Evolutionary conservation across 768 basidiomycete genomes (phyloP).

Genomic region (Suillus luteus): DNA sequence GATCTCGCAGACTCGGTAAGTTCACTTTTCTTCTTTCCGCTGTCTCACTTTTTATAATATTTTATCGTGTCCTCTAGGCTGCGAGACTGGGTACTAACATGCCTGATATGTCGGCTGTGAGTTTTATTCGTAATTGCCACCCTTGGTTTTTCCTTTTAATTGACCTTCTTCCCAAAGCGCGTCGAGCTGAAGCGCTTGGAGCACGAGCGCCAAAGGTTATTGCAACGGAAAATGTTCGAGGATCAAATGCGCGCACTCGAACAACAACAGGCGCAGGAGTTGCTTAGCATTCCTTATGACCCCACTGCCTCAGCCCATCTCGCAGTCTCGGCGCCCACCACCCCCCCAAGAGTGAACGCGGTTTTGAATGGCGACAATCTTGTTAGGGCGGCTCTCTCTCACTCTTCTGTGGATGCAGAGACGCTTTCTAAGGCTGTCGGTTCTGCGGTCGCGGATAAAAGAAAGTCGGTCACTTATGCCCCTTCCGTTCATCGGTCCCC

Average conservation of each 20-base stretch:
- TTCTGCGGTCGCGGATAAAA: constrained; percentile 67
- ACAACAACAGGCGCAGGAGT: constrained; percentile 85
- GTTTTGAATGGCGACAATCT: constrained; percentile 61
- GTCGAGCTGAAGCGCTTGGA: constrained; percentile 84
- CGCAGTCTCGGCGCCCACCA: constrained; percentile 88
- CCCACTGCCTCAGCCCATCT: constrained; percentile 59
- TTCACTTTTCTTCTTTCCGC: constrained; percentile 21
- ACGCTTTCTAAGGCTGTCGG: constrained; percentile 70
- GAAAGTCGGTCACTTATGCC: constrained; percentile 86
- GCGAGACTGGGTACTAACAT: constrained; percentile 84
- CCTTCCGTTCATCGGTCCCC: constrained; percentile 76
- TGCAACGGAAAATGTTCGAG: constrained; percentile 91
- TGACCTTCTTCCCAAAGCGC: constrained; percentile 48
- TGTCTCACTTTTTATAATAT: constrained; percentile 15
- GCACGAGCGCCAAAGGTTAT: constrained; percentile 84
- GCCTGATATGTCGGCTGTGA: constrained; percentile 82
- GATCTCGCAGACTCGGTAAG: constrained; percentile 92
- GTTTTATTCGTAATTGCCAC: constrained; percentile 33
- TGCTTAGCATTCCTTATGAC: constrained; percentile 75
- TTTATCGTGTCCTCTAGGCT: constrained; percentile 47
- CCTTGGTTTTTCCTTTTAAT: constrained; percentile 14
- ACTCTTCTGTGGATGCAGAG: constrained; percentile 61
- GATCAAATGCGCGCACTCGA: constrained; percentile 95
- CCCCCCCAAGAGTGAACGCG: constrained; percentile 79
- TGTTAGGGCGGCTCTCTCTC: constrained; percentile 44